These are phyloP conservation scores for Rhizopogon salebrosus DNA, from an alignment of 768 basidiomycete genomes.

Conservation along the genomic window DNA sequence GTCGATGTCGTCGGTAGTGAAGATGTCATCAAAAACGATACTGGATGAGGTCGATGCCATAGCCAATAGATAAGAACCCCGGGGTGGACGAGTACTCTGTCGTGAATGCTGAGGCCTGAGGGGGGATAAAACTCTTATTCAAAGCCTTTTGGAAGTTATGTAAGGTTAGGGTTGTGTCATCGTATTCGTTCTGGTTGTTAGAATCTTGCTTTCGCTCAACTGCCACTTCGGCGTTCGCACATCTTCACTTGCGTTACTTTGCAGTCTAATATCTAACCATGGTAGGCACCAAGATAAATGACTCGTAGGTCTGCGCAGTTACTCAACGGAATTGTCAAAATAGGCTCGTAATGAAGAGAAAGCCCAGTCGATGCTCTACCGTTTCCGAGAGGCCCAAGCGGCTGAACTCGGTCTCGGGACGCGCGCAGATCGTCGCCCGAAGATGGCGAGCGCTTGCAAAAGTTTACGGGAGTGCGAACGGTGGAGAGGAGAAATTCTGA, in stretches of 20 bases:
- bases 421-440: constrained; percentile 77
- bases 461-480: constrained; percentile 90
- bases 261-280: background rate
- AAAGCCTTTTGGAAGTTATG: too few species aligned
- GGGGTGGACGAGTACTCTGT: background rate
- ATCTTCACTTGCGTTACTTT: background rate
- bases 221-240: background rate
- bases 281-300: background rate
- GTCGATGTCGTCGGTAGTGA: constrained; percentile 79
- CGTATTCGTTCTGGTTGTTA: too few species aligned
- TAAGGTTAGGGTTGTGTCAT: too few species aligned
- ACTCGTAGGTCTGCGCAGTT: too few species aligned
- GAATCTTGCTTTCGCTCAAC: too few species aligned
- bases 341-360: constrained; percentile 99
- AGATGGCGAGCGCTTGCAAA: constrained; percentile 90
- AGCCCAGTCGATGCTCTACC: constrained; percentile 91
- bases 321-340: background rate
- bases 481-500: constrained; percentile 92
- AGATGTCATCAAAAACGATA: constrained; percentile 92
- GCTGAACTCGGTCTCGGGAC: constrained; percentile 91
- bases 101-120: too few species aligned
- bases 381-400: constrained; percentile 95
- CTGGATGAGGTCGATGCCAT: constrained; percentile 62
- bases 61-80: background rate
- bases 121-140: too few species aligned